Conservation (phyloP, 768 basidiomycete genomes). For the Termitomyces sp. region DNA sequence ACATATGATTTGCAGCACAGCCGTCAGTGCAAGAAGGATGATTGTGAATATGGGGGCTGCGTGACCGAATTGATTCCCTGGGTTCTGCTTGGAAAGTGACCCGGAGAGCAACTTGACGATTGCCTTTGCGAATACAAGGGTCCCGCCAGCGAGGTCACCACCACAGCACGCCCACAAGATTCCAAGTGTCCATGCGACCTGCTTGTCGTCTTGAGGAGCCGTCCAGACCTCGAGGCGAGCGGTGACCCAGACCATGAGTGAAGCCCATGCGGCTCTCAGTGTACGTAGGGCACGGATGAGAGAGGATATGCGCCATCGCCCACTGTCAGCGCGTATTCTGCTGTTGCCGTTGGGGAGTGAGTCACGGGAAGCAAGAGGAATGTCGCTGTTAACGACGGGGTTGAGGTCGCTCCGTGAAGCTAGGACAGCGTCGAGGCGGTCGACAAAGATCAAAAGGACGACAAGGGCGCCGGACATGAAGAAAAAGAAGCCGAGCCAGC, state of each 20-base stretch:
- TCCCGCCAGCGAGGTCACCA: conserved; percentile 84
- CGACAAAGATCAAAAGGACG: conserved; percentile 60
- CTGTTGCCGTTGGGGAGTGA: neutral
- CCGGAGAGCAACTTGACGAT: conserved; percentile 78
- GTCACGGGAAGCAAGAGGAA: neutral
- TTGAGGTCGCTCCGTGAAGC: conserved; percentile 63
- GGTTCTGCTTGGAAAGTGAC: conserved; percentile 70
- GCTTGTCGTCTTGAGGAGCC: conserved; percentile 75
- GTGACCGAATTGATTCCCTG: conserved; percentile 85
- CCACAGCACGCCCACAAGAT: conserved; percentile 94
- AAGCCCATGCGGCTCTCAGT: conserved; percentile 35
- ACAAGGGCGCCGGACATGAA: conserved; percentile 67
- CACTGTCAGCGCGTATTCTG: neutral
- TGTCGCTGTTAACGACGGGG: conserved; percentile 32
- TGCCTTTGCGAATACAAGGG: conserved; percentile 76
- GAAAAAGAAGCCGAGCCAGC: conserved; percentile 92
- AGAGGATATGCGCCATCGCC: neutral
- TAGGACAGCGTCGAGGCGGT: conserved; percentile 70
- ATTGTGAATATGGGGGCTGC: conserved; percentile 75
- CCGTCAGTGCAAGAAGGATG: conserved; percentile 61
- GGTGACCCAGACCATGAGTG: conserved; percentile 45
- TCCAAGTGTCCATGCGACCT: conserved; percentile 85
- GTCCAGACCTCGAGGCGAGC: conserved; percentile 71
- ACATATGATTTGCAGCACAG: conserved; percentile 87
- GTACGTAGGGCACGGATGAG: conserved; percentile 13